A percentile compares a stretch with the other conserved stretches of the same genome.
Evolutionary conservation across 768 basidiomycete species (phyloP).

Genomic region (Lentinula guzmanii): DNA sequence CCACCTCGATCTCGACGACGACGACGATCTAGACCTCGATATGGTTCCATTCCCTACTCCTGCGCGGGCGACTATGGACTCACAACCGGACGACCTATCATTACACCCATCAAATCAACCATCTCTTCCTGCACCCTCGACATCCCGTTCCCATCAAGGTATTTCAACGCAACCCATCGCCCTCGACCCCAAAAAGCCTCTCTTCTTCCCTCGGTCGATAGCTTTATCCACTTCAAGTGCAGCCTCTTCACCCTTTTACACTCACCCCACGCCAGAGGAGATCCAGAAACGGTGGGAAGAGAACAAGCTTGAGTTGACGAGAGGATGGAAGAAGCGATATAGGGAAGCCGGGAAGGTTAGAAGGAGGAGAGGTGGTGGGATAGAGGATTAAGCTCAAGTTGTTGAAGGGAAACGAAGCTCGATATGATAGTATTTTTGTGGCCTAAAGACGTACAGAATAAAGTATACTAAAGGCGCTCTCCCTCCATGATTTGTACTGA

Average conservation of each 20-base stretch:
- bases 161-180: conserved; percentile 25
- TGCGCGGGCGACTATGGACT: conserved; percentile 9
- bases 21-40: conserved; percentile 39
- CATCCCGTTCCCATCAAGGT: conserved; percentile 9
- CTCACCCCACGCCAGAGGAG: conserved; percentile 45
- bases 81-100: conserved; percentile 4
- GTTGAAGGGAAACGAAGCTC: conserved; percentile 10
- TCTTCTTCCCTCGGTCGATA: conserved; percentile 55
- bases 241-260: background rate
- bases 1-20: conserved; percentile 69
- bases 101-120: conserved; percentile 2
- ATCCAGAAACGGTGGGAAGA: conserved; percentile 68
- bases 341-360: conserved; percentile 69
- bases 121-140: background rate
- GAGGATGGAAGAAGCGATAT: conserved; percentile 72
- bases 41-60: conserved; percentile 12
- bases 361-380: conserved; percentile 44
- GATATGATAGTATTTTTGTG: too few species aligned
- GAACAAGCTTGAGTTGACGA: conserved; percentile 60
- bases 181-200: conserved; percentile 46
- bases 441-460: too few species aligned
- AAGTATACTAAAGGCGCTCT: too few species aligned
- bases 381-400: conserved; percentile 15
- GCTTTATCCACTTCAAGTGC: conserved; percentile 3
- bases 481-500: too few species aligned